Conservation (phyloP, 495 filamentous ascomycete species). For the Aspergillus homomorphus region DNA sequence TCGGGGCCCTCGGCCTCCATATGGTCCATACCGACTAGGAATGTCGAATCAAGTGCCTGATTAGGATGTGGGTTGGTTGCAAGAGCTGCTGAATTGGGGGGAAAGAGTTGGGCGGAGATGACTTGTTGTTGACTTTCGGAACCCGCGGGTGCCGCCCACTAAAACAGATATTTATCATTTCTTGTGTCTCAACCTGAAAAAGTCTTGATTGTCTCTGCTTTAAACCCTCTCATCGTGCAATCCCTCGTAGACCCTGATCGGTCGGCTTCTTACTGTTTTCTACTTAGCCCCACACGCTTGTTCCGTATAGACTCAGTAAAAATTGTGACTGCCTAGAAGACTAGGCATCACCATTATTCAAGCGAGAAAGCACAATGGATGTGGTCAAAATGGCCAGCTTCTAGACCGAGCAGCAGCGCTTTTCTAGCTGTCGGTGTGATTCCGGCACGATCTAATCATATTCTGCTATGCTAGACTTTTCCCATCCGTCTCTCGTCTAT, state of each 20-base stretch:
- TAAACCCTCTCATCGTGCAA: neutral
- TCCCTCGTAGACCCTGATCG: neutral
- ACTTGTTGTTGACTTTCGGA: slow-evolving; percentile 5
- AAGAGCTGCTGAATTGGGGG: neutral
- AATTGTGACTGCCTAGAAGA: neutral
- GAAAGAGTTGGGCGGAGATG: neutral
- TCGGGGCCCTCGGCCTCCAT: slow-evolving; percentile 42
- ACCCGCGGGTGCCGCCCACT: slow-evolving; percentile 20
- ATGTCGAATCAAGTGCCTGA: neutral
- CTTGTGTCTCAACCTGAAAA: neutral
- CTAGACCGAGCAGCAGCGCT: neutral
- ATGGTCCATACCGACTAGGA: neutral
- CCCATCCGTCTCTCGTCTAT: neutral
- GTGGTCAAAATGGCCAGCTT: neutral
- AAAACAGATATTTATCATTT: neutral
- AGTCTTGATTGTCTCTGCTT: neutral
- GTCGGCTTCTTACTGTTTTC: neutral
- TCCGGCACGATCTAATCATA: neutral
- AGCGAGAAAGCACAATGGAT: neutral
- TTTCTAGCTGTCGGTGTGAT: neutral
- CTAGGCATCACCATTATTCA: neutral
- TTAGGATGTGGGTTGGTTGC: neutral
- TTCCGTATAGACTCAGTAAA: neutral
- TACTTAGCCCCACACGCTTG: neutral
- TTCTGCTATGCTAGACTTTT: neutral